Conservation (phyloP, 208 protist species). For the Trypanosoma cruzi region DNA sequence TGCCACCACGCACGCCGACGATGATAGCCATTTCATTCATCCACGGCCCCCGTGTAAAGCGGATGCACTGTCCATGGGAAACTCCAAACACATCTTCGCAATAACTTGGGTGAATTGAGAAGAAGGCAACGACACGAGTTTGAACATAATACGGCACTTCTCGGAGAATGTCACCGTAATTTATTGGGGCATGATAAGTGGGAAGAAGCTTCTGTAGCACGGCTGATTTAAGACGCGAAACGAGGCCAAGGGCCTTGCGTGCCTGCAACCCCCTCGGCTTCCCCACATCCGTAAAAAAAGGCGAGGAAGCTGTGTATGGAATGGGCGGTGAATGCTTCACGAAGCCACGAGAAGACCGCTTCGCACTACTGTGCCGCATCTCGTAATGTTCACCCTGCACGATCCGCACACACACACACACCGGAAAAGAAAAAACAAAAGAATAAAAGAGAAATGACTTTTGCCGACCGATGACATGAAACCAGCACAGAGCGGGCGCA, state of each 20-base stretch:
- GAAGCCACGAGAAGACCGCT: conserved; percentile 20
- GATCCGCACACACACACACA: neutral
- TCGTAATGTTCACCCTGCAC: neutral
- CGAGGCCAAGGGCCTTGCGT: neutral
- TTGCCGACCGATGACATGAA: neutral
- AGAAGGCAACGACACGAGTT: conserved; percentile 52
- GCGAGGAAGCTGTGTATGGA: conserved; percentile 36
- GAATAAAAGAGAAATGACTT: neutral
- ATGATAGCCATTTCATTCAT: conserved; percentile 33
- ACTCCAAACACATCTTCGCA: conserved; percentile 70
- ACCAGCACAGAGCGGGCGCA: neutral
- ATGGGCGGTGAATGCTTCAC: conserved; percentile 22
- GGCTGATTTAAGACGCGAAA: conserved; percentile 15
- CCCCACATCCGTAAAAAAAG: neutral
- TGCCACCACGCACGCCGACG: conserved; percentile 61
- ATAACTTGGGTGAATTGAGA: conserved; percentile 62
- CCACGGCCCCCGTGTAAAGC: conserved; percentile 34
- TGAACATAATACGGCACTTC: conserved; percentile 69
- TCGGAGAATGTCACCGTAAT: conserved; percentile 59
- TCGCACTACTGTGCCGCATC: conserved; percentile 15
- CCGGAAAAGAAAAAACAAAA: conserved; percentile 3
- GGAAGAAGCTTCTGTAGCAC: conserved; percentile 8
- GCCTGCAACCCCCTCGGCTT: neutral
- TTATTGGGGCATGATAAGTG: conserved; percentile 12
- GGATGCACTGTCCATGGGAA: conserved; percentile 53